A percentile compares a stretch with the other conserved stretches of the same genome.
phyloP scores from a whole-genome alignment of 2,329 filamentous ascomycete genomes.

The Exophiala alcalophila region DNA sequence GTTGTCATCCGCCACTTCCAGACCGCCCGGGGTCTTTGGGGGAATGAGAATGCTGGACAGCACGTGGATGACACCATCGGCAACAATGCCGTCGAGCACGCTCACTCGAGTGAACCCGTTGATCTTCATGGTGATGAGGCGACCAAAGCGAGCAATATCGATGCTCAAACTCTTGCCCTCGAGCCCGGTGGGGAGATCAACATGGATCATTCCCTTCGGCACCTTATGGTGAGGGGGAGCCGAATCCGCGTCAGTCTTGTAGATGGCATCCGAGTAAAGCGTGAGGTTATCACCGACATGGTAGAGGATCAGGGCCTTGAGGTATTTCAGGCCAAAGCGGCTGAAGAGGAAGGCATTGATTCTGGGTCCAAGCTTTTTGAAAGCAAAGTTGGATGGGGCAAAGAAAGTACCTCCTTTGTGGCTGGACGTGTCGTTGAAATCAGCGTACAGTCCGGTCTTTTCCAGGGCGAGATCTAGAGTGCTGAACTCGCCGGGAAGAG shows the following conservation, averaged over 20 bases:
- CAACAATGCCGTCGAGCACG: slow-evolving; percentile 67
- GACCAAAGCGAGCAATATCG: slow-evolving; percentile 66
- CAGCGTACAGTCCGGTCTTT: slow-evolving; percentile 68
- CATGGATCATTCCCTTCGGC: slow-evolving; percentile 50
- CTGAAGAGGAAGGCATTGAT: slow-evolving; percentile 87
- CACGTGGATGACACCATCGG: slow-evolving; percentile 80
- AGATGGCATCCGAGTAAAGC: slow-evolving; percentile 80
- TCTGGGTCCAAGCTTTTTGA: slow-evolving; percentile 65
- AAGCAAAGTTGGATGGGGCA: slow-evolving; percentile 78
- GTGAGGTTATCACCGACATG: slow-evolving; percentile 72
- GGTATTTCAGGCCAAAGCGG: slow-evolving; percentile 67
- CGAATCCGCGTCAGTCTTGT: slow-evolving; percentile 46
- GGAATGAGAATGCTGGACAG: slow-evolving; percentile 72
- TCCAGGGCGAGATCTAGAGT: slow-evolving; percentile 71
- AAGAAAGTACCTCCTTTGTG: slow-evolving; percentile 72
- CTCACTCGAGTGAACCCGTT: slow-evolving; percentile 69
- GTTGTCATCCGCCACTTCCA: slow-evolving; percentile 37
- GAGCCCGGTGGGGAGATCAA: slow-evolving; percentile 70
- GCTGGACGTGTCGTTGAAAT: slow-evolving; percentile 54
- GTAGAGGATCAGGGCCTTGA: slow-evolving; percentile 75
- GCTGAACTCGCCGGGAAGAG: slow-evolving; percentile 69
- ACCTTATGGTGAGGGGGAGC: slow-evolving; percentile 30
- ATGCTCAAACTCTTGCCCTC: slow-evolving; percentile 64
- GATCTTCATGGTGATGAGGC: slow-evolving; percentile 68
- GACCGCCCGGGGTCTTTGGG: slow-evolving; percentile 54